These are phyloP conservation scores for Pichia sp. DNA, from an alignment of 1,139 yeast species.

Conservation along the genomic window DNA sequence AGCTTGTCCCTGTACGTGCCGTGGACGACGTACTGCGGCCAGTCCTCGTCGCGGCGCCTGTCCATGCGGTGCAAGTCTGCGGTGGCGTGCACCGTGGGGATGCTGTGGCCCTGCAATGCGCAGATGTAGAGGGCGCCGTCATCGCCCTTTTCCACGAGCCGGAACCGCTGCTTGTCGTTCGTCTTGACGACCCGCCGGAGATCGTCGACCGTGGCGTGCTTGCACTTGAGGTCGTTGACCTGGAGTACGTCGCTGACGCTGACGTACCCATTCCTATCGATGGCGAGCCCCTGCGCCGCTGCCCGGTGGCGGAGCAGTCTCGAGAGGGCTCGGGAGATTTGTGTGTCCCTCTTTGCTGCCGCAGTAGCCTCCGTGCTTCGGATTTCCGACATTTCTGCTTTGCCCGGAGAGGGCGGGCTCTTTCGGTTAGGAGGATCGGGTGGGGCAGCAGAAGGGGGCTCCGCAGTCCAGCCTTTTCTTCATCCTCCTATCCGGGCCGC, in stretches of 20 bases:
- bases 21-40: conserved; percentile 57
- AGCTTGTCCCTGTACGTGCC: conserved; percentile 67
- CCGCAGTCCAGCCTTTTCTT: too few relatives aligned
- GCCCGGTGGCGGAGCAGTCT: conserved; percentile 85
- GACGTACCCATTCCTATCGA: conserved; percentile 67
- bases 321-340: conserved; percentile 70
- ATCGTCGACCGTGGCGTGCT: conserved; percentile 52
- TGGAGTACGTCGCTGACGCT: conserved; percentile 47
- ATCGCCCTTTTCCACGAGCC: conserved; percentile 32
- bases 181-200: conserved; percentile 54
- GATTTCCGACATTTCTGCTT: background rate
- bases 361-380: background rate
- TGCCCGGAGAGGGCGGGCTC: too few relatives aligned
- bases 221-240: conserved; percentile 57
- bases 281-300: conserved; percentile 55
- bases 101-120: conserved; percentile 91
- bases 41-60: conserved; percentile 24
- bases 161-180: conserved; percentile 70
- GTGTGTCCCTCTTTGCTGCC: conserved; percentile 22
- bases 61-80: conserved; percentile 35
- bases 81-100: conserved; percentile 44
- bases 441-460: too few relatives aligned
- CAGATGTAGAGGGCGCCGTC: conserved; percentile 45
- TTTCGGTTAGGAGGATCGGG: too few relatives aligned
- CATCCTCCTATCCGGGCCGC: background rate